These are phyloP conservation scores for Diaporthe helianthi DNA, from an alignment of 2,329 filamentous ascomycete genomes.

Conservation along the genomic window DNA sequence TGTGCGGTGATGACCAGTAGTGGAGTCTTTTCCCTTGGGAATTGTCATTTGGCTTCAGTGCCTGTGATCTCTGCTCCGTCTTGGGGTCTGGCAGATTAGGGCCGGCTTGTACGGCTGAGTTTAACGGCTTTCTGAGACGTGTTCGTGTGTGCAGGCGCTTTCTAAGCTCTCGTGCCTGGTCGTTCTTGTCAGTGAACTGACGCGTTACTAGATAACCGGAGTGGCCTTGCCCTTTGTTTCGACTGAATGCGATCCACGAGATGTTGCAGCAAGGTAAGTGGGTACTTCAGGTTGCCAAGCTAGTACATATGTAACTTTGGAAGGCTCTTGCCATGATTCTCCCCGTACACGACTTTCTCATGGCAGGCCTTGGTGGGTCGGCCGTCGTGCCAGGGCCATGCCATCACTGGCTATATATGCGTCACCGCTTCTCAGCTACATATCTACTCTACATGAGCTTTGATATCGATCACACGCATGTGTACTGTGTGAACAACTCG, in stretches of 20 bases:
- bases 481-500: not conserved
- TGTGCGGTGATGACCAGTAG: slow-evolving; percentile 71
- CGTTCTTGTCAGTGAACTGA: slow-evolving; percentile 14
- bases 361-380: not conserved
- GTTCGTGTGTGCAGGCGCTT: slow-evolving; percentile 18
- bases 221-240: not conserved
- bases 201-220: not conserved
- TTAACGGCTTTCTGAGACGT: slow-evolving; percentile 44
- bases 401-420: no score
- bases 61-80: slow-evolving; percentile 61
- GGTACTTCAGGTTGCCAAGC: not conserved
- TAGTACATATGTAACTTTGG: no score
- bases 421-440: not conserved
- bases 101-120: slow-evolving; percentile 48
- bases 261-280: not conserved
- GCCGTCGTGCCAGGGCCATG: not conserved
- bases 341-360: not conserved
- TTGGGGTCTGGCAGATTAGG: slow-evolving; percentile 48
- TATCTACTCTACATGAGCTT: not conserved
- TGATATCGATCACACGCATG: not conserved
- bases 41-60: slow-evolving; percentile 69
- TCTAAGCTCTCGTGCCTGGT: not conserved
- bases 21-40: slow-evolving; percentile 66
- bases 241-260: no score
- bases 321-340: not conserved